Conservation (phyloP, 2,329 filamentous ascomycete species). For the Setomelanomma holmii region DNA sequence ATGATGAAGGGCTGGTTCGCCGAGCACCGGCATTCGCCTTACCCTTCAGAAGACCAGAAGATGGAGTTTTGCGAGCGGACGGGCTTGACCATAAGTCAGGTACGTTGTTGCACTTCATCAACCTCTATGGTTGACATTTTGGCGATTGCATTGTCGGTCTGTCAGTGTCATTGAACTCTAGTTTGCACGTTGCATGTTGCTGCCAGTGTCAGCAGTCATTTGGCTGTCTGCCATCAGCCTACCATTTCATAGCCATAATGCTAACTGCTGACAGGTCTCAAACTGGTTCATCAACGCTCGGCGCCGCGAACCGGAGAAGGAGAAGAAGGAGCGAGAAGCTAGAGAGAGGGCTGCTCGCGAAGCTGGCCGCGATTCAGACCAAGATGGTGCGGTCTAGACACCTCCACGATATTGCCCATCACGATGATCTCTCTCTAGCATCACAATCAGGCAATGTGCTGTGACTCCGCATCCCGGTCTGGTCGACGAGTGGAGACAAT, state of each 20-base stretch:
- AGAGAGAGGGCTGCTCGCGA: constrained; percentile 34
- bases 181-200: no score
- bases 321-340: constrained; percentile 38
- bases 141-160: neutral
- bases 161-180: neutral
- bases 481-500: no score
- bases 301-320: constrained; percentile 57
- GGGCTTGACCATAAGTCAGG: constrained; percentile 78
- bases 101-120: constrained; percentile 17
- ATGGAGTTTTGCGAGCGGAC: constrained; percentile 79
- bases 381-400: neutral
- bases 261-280: constrained; percentile 60
- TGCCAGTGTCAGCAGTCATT: neutral
- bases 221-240: neutral
- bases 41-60: constrained; percentile 88
- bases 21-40: constrained; percentile 66
- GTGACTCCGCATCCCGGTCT: neutral
- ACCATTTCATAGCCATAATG: neutral
- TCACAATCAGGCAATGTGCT: neutral
- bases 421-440: neutral
- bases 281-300: constrained; percentile 85
- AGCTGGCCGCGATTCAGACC: neutral
- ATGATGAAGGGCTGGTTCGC: constrained; percentile 81
- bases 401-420: neutral
- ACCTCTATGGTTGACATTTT: constrained; percentile 56